Base-by-base conservation (phyloP, 352 stramenopile genomes). In the Phytophthora lateralis region DNA sequence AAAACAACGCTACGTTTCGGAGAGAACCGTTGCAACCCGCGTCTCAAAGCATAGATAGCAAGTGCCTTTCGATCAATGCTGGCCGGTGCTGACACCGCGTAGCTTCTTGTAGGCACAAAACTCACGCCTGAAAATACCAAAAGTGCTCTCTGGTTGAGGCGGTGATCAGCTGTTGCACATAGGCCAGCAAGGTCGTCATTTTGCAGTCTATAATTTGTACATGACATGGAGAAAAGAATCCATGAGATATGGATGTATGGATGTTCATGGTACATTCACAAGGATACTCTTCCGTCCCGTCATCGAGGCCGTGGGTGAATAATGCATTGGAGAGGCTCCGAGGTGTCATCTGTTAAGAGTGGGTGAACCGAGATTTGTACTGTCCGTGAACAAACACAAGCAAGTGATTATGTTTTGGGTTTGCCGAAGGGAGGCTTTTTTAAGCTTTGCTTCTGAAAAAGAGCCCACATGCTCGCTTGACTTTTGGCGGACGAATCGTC, bases 131-230 rank as follows among this genome's bases (percentile, higher is more conserved):
- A 29, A 4, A 29, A 29, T 29, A 29, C 6, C 26, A 3, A 15
- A n/a, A 59, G 39, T 43, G 38, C 39, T n/a, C n/a, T n/a, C 21
- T 24, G 21, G 21, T 24, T 24, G 21, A 3, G 21, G 21, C 21
- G 21, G 32, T 61, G 32, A 61, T 61, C 54, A 53, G 42, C 53
- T 60, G 41, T 17, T 60, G 41, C 15, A 9, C 50, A 48, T 46
- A 34, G 34, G 12, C 12, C 14, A 39, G 34, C 14, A 39, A 18
- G 34, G 11, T 39, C 30, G 9, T 35, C 30, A 14, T 15, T n/a
- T n/a, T 35, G 30, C 9, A 35, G 30, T 4, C 26, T 29, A 29
- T 7, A 29, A 29, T 6, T 29, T 1, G 26, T 29, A 29, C 4
- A 35, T 8, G 8, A 3, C 30, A 35, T 4, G 30, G 30, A 1